Conservation (phyloP, 2,329 filamentous ascomycete species). For the Xylaria multiplex region DNA sequence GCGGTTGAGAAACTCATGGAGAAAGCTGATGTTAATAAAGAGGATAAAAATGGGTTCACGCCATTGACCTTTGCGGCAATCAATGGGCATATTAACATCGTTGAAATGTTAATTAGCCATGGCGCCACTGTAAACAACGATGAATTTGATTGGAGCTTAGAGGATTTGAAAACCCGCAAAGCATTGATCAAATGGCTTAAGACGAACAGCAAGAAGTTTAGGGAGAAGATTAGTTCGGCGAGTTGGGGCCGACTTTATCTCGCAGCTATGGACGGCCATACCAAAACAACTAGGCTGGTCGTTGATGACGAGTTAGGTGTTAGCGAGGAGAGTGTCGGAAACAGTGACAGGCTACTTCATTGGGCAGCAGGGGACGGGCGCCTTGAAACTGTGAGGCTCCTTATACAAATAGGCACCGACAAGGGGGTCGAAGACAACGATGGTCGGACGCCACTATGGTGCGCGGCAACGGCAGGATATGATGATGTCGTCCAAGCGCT, state of each 20-base stretch:
- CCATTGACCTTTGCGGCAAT: conserved; percentile 11
- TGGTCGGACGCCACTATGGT: background rate
- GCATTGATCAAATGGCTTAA: conserved; percentile 4
- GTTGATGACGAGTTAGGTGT: background rate
- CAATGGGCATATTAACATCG: background rate
- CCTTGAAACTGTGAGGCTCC: conserved; percentile 7
- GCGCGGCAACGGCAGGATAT: background rate
- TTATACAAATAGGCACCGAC: background rate
- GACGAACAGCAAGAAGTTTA: background rate
- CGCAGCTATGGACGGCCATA: conserved; percentile 7
- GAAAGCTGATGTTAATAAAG: conserved; percentile 1
- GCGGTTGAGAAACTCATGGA: background rate
- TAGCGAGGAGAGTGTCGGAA: background rate
- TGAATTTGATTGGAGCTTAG: background rate
- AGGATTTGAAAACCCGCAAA: background rate
- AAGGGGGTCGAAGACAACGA: background rate
- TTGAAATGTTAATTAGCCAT: background rate
- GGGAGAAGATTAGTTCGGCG: background rate
- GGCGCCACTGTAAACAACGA: background rate
- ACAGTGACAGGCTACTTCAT: background rate
- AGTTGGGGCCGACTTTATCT: conserved; percentile 1
- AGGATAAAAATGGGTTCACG: conserved; percentile 5
- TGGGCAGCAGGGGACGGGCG: background rate
- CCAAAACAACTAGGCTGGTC: background rate
- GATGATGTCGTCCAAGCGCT: background rate